Percentiles rank a stretch among this genome's conserved stretches.
Conservation (phyloP, 2,329 filamentous ascomycete species). For the Sporothrix brasiliensis region DNA sequence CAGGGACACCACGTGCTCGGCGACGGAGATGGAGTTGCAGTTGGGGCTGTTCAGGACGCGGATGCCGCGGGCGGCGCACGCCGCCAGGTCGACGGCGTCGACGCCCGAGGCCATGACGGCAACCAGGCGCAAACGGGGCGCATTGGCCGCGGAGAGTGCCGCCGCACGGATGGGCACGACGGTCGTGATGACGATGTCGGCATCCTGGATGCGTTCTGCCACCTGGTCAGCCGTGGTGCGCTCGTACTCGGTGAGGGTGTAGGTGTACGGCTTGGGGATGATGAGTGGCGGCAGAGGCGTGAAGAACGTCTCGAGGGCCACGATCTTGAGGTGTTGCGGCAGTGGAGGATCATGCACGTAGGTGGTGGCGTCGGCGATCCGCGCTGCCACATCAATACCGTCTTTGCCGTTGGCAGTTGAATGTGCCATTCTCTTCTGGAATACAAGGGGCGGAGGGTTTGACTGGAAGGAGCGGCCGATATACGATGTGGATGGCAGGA, state of each 20-base stretch:
- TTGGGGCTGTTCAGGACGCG: conserved; percentile 42
- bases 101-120: conserved; percentile 41
- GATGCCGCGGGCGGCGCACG: conserved; percentile 38
- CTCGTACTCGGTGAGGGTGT: conserved; percentile 40
- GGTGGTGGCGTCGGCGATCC: background rate
- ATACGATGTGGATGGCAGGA: background rate
- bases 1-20: conserved; percentile 40
- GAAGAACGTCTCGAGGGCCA: conserved; percentile 44
- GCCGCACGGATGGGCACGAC: conserved; percentile 40
- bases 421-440: background rate
- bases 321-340: conserved; percentile 41
- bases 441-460: background rate
- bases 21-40: conserved; percentile 40
- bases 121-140: conserved; percentile 42
- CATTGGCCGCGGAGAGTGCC: conserved; percentile 35
- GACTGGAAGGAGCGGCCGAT: background rate
- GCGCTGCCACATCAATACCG: background rate
- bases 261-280: conserved; percentile 40
- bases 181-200: conserved; percentile 45
- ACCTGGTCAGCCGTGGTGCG: conserved; percentile 40
- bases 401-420: background rate
- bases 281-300: conserved; percentile 41
- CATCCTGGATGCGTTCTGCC: conserved; percentile 42
- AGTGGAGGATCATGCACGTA: conserved; percentile 24
- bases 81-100: conserved; percentile 39